phyloP scores from a whole-genome alignment of 768 basidiomycete genomes.

The Lactarius indigo region DNA sequence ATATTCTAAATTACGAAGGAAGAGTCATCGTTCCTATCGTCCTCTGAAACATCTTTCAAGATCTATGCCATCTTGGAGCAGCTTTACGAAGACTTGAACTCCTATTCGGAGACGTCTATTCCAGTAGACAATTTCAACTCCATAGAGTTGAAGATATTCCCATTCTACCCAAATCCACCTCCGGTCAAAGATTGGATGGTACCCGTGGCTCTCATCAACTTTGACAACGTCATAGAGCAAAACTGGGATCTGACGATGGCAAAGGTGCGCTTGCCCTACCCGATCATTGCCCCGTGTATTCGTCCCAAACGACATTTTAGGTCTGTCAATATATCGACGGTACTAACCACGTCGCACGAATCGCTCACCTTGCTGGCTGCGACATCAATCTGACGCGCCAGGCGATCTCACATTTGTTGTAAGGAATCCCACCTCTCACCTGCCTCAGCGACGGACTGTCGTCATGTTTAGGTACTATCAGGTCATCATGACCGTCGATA shows the following conservation, averaged over 20 bases:
- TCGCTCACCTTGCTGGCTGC: slow-evolving; percentile 89
- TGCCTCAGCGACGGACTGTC: background rate
- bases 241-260: slow-evolving; percentile 97
- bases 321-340: slow-evolving; percentile 85
- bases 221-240: slow-evolving; percentile 74
- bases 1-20: slow-evolving; percentile 44
- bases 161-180: slow-evolving; percentile 93
- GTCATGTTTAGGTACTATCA: slow-evolving; percentile 78
- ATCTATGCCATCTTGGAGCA: slow-evolving; percentile 89
- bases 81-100: slow-evolving; percentile 94
- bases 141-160: slow-evolving; percentile 93
- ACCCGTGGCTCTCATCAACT: slow-evolving; percentile 82
- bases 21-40: slow-evolving; percentile 87
- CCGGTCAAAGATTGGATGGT: slow-evolving; percentile 93
- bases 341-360: slow-evolving; percentile 84
- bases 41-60: slow-evolving; percentile 57
- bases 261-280: slow-evolving; percentile 48
- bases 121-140: slow-evolving; percentile 89
- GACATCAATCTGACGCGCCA: slow-evolving; percentile 78
- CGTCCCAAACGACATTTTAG: slow-evolving; percentile 35
- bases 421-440: slow-evolving; percentile 30
- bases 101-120: slow-evolving; percentile 95
- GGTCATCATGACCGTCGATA: slow-evolving; percentile 94
- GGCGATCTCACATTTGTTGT: slow-evolving; percentile 92
- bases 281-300: background rate